Conservation (phyloP, 345 rosid species). For the Hirschfeldia incana region DNA sequence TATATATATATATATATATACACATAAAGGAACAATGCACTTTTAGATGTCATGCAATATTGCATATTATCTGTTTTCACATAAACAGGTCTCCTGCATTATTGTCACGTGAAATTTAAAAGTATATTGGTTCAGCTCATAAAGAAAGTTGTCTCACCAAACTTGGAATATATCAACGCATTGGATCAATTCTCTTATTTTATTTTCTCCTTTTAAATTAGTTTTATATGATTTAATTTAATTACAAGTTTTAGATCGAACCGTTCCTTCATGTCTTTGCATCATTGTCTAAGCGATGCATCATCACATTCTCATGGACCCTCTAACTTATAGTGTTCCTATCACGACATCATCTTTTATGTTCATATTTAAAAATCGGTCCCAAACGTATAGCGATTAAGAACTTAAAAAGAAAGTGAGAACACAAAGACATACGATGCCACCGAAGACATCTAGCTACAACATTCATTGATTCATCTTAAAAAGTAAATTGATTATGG, state of each 20-base stretch:
- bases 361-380: background rate
- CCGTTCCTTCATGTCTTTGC: conserved; percentile 9
- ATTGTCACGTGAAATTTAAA: conserved; percentile 33
- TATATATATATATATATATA: no score
- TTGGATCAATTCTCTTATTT: conserved; percentile 1
- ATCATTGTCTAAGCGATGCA: conserved; percentile 11
- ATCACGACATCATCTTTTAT: conserved; percentile 13
- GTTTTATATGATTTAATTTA: background rate
- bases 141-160: conserved; percentile 24
- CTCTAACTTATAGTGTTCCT: conserved; percentile 19
- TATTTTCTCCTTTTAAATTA: background rate
- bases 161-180: conserved; percentile 25
- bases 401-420: background rate
- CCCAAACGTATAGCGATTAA: background rate
- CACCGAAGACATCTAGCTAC: background rate
- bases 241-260: conserved; percentile 5
- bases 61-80: conserved; percentile 8
- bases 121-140: conserved; percentile 30
- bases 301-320: conserved; percentile 29
- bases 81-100: conserved; percentile 26
- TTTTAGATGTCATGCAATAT: background rate
- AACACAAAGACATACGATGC: background rate
- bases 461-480: background rate
- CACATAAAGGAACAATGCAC: background rate
- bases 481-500: background rate